These are phyloP conservation scores for Uncinocarpus reesii DNA, from an alignment of 2,329 filamentous ascomycete genomes.

Conservation along the genomic window DNA sequence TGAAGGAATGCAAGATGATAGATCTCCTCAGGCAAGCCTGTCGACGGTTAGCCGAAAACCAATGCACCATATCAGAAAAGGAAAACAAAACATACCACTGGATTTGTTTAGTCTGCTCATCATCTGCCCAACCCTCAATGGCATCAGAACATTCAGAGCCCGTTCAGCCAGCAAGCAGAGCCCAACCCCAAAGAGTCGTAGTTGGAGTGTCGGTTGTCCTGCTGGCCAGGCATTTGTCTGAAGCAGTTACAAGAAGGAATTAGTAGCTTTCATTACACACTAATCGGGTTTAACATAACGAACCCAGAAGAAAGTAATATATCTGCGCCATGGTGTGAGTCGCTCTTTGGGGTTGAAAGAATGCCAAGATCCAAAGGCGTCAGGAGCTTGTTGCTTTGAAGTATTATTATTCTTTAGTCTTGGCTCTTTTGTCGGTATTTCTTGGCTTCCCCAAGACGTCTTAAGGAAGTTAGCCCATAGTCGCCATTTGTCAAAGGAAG, in stretches of 20 bases:
- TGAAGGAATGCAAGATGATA: not conserved
- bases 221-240: not conserved
- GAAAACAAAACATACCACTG: not conserved
- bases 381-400: not conserved
- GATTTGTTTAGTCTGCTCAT: not conserved
- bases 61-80: not conserved
- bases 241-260: not conserved
- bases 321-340: not conserved
- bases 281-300: not conserved
- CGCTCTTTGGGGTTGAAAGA: not conserved
- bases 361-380: not conserved
- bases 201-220: not conserved
- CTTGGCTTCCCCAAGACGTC: not conserved
- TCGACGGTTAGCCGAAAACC: not conserved
- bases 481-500: not conserved
- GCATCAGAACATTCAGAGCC: slow-evolving; percentile 1
- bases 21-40: not conserved
- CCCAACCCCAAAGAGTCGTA: not conserved
- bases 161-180: not conserved
- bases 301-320: slow-evolving; percentile 1
- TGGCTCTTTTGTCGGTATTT: not conserved
- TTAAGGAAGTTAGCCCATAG: not conserved
- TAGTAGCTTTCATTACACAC: not conserved
- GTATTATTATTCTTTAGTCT: not conserved
- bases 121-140: not conserved